Evolutionary conservation across 2,329 filamentous ascomycete genomes (phyloP).

Genomic region (Pseudogymnoascus sp.): DNA sequence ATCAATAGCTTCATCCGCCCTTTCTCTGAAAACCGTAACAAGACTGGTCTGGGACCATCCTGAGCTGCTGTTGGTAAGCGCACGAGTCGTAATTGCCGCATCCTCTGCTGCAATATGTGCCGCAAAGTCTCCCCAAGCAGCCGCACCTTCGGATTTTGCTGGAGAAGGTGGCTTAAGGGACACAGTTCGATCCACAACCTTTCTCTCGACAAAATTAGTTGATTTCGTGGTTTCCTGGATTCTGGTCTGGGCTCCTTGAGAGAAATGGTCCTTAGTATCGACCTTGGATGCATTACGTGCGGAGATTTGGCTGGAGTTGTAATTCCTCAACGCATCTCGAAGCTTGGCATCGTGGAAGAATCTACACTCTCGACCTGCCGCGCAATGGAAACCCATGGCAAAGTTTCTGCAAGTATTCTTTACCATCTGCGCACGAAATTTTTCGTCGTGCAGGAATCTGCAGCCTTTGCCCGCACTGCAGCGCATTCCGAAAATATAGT

Average conservation of each 20-base stretch:
- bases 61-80: not conserved
- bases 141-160: slow-evolving; percentile 15
- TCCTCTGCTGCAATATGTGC: not conserved
- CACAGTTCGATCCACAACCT: slow-evolving; percentile 36
- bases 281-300: not conserved
- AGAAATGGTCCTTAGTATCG: not conserved
- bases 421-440: not conserved
- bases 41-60: not conserved
- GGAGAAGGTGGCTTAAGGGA: slow-evolving; percentile 24
- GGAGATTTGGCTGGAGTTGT: not conserved
- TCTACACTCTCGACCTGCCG: not conserved
- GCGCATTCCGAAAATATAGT: not conserved
- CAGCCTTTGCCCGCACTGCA: not conserved
- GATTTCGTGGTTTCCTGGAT: not conserved
- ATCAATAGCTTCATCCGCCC: not conserved
- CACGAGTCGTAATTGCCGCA: not conserved
- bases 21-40: not conserved
- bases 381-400: not conserved
- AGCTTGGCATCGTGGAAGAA: not conserved
- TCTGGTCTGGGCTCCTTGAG: not conserved
- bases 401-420: not conserved
- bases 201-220: slow-evolving; percentile 27
- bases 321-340: not conserved
- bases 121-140: not conserved
- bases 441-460: not conserved